phyloP scores from a whole-genome alignment of 2,329 filamentous ascomycete genomes.

The Penicillium rolfsii region DNA sequence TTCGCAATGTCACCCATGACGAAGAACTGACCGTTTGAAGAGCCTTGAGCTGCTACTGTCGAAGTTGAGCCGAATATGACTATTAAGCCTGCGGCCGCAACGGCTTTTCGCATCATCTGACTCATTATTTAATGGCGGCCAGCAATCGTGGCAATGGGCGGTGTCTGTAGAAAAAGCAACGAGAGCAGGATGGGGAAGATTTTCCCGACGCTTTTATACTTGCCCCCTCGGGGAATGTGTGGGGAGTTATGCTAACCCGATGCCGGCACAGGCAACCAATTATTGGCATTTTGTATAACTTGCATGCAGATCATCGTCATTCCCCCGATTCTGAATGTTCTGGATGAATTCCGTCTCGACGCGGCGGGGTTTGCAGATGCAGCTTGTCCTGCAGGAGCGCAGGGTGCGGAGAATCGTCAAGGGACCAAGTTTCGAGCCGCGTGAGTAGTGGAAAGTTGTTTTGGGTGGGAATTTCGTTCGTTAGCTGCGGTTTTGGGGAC shows the following conservation, averaged over 20 bases:
- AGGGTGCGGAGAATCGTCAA: neutral
- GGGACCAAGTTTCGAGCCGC: neutral
- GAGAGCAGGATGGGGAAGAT: neutral
- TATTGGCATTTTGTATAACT: neutral
- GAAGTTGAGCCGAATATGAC: neutral
- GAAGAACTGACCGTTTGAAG: neutral
- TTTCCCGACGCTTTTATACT: neutral
- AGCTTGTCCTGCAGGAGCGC: neutral
- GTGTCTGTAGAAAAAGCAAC: neutral
- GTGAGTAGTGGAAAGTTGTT: neutral
- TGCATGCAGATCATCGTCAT: neutral
- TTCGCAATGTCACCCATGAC: neutral
- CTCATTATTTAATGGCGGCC: neutral
- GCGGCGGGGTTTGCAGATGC: neutral
- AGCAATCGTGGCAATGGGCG: neutral
- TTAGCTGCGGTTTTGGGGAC: slow-evolving; percentile 17
- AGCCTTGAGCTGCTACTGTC: neutral
- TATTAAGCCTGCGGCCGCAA: neutral
- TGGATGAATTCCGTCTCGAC: neutral
- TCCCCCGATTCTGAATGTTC: neutral
- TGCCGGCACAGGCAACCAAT: neutral
- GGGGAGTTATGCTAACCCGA: neutral
- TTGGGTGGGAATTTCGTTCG: neutral
- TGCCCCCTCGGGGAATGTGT: slow-evolving; percentile 1
- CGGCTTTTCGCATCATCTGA: neutral